Base-by-base conservation (phyloP, 2,329 filamentous ascomycete species). In the Periconia sp. region DNA sequence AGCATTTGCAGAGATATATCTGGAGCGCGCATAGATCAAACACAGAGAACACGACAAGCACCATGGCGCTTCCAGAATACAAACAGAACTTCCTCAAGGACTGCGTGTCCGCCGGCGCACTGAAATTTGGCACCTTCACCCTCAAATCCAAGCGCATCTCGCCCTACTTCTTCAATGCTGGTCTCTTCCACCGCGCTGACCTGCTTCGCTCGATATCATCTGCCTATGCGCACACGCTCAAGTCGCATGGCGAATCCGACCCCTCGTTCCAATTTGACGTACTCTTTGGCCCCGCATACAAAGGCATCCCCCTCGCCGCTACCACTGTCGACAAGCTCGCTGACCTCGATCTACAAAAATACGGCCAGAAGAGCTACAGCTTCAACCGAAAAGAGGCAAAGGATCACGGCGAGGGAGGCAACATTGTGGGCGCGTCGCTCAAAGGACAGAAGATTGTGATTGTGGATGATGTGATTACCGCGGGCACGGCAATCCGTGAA, bases 371-470 rank as follows among this genome's bases (percentile, higher is more conserved):
- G 53, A 90, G 87, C 69, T 97, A 96, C 78, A 88, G 87, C 33
- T 97, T 96, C 78, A 95, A 97, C 77, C 86, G 94, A 69, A 97
- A 97, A 78, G 94, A 97, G 78, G 90, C 88, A 67, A 97, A 97
- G 81, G 90, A 91, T 69, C 93, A 97, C 74, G 93, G 94, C 43
- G 94, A 99, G 77, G 93, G 93, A 33, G 93, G 94, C 43, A 89
- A 85, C 72, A 96, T 97, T 66, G 92, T 97, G 14, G 94, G 94
- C 11, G 90, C 91, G 30, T 83, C 88, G 7, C 79, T 97, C 67
- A 89, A 89, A 76, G 92, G 90, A 50, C 92, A 94, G 82, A 85
- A 83, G 56, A 86, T 97, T 15, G 81, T 99, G 33, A 90, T 99
- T 63, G 88, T 99, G 41, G 94, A 99, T 79, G 94, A 97, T 76